Base-by-base conservation (phyloP, 352 stramenopile genomes). In the Globisporangium apiculatum region DNA sequence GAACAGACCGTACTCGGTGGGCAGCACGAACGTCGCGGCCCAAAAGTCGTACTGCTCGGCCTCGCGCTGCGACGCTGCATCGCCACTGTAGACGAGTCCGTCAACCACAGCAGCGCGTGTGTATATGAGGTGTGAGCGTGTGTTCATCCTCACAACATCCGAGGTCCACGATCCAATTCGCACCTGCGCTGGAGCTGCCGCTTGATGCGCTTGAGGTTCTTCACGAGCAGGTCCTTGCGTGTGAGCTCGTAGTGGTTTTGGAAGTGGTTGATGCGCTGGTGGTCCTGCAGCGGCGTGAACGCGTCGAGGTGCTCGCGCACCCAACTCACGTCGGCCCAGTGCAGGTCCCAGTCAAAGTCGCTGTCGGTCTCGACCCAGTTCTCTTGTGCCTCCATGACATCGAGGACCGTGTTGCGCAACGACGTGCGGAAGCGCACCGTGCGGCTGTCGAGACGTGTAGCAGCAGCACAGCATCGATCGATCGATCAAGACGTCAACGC, bases 171-270 rank as follows among this genome's bases (percentile, higher is more conserved):
- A 31, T 31, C 24, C 31, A 42, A 48, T 60, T 42, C 17, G 46
- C 43, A 75, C 63, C 73, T 90, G 36, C 83, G 75, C 62, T 94
- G 71, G 5, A 96, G 73, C 61, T 93, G 77, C 52, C 78, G 73
- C 62, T 91, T 91, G 62, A 89, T 88, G 49, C 88, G 78, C 71
- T 97, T 97, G 52, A 97, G 71, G 62, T 97, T 97, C 68, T 97
- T 95, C 17, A 94, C 75, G 15, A 95, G 61, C 41, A 95, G 57
- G 52, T 96, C 86, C 58, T 97, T 97, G 15, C 89, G 71, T 31
- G 86, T 97, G 57, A 97, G 81, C 64, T 97, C 91, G 57, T 96
- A 96, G 65, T 96, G 87, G 68, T 97, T 97, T 52, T 90, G 84
- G 67, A 97, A 97, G 61, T 97, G 91, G 73, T 97, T 97, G 35